A percentile compares a stretch with the other conserved stretches of the same genome.
Conservation (phyloP, 78 protist genomes). For the Mastigamoeba balamuthi region DNA sequence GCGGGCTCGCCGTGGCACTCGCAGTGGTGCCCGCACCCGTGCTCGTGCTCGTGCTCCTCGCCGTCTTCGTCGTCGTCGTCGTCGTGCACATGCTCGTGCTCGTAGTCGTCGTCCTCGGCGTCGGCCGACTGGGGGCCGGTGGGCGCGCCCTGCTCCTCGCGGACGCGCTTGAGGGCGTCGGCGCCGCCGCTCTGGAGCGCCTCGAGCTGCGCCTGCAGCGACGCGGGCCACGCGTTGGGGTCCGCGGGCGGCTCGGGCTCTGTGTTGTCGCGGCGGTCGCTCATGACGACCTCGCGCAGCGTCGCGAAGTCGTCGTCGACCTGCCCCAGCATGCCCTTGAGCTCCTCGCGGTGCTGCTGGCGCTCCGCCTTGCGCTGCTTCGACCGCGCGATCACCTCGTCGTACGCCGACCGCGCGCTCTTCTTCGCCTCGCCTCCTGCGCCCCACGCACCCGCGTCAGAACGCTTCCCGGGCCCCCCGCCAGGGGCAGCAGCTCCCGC, state of each 20-base stretch:
- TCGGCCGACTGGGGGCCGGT: not conserved
- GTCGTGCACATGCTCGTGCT: too few relatives aligned
- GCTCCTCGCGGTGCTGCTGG: not conserved
- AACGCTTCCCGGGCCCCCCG: too few relatives aligned
- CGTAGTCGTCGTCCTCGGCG: too few relatives aligned
- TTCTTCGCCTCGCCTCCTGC: too few relatives aligned
- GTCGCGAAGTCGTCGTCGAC: not conserved
- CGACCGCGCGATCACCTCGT: not conserved
- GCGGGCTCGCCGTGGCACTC: too few relatives aligned
- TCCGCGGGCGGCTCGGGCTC: not conserved
- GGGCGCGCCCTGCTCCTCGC: not conserved
- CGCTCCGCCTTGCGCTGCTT: not conserved
- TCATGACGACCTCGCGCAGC: not conserved
- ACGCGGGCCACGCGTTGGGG: not conserved
- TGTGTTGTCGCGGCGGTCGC: not conserved
- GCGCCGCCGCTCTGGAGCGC: not conserved
- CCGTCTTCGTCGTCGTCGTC: too few relatives aligned
- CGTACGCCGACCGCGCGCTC: too few relatives aligned
- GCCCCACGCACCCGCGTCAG: too few relatives aligned
- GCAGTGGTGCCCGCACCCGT: too few relatives aligned
- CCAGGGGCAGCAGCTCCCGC: too few relatives aligned
- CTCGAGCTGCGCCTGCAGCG: not conserved
- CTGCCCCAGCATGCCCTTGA: not conserved
- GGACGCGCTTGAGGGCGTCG: not conserved
- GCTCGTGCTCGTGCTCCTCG: too few relatives aligned